Base-by-base conservation (phyloP, 768 basidiomycete genomes). In the Kondoa malvinella region DNA sequence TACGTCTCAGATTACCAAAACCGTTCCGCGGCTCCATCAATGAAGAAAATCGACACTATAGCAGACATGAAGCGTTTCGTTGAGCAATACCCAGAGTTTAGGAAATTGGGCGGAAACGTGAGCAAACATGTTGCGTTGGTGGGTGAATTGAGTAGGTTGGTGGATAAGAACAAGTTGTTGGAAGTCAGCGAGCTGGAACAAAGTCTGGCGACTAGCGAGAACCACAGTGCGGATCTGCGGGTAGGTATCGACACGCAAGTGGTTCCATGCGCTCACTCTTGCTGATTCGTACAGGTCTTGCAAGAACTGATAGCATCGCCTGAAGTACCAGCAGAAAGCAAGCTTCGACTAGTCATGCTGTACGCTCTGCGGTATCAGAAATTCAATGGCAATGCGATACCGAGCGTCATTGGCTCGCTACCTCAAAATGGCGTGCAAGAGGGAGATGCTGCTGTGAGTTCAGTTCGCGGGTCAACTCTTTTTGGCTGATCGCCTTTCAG, bases 101-200 rank as follows among this genome's bases (percentile, higher is more conserved):
- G 87, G 72, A 92, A 92, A 76, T 81, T 99, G 32, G 92, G 95
- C 0, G 92, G 92, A 8, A 99, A 99, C 76, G 95, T 99, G 32
- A 94, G 90, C 80, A 99, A 97, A 78, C 95, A 97, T 74, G 95
- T 97, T 26, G 89, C 94, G 4, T 78, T 99, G 27, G 95, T 99
- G 0, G 94, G 95, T 15, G 95, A 99, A 76, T 81, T 99, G 69
- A 94, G 91, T 74, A 81, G 94, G 69, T 78, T 97, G 59, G 91
- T 97, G 17, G 88, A 85, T 65, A 80, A 84, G 68, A 87, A 92
- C 74, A 88, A 87, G 74, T 78, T 97, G 58, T 79, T 99, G 67
- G 89, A 89, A 62, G 83, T 92, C 1, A 89, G 89, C 30, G 95
- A 99, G 79, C 83, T 96, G 29, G 95, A 99, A 75, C 95, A 99